Percentiles rank a stretch among this genome's conserved stretches.
Evolutionary conservation across 2,329 filamentous ascomycete species (phyloP).

Genomic region (Mollisia scopiformis): DNA sequence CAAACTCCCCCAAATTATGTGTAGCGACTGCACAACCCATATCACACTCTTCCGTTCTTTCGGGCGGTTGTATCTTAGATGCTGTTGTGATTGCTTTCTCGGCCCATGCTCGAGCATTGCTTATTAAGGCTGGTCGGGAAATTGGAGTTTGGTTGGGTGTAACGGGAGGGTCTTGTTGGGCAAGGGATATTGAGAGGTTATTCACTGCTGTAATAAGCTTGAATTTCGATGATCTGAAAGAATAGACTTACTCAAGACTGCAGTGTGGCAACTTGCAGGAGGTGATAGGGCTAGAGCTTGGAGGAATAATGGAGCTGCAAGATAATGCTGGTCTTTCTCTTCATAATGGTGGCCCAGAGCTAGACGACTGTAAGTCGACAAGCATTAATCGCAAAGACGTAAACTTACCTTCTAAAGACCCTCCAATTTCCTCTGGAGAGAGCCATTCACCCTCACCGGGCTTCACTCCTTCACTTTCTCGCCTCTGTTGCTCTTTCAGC

Average conservation of each 20-base stretch:
- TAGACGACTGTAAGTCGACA: conserved; percentile 39
- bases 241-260: conserved; percentile 67
- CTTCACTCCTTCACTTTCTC: conserved; percentile 64
- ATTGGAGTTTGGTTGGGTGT: conserved; percentile 42
- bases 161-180: conserved; percentile 48
- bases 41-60: conserved; percentile 79
- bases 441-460: conserved; percentile 74
- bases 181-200: conserved; percentile 75
- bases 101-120: conserved; percentile 78
- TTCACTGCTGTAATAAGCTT: conserved; percentile 60
- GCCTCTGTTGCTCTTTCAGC: conserved; percentile 68
- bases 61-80: conserved; percentile 64
- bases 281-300: conserved; percentile 76
- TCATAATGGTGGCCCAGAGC: conserved; percentile 80
- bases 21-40: conserved; percentile 79
- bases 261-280: conserved; percentile 71
- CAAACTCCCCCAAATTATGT: conserved; percentile 86
- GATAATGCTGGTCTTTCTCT: conserved; percentile 72
- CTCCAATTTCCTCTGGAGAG: conserved; percentile 72
- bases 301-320: conserved; percentile 84
- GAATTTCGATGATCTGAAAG: not conserved
- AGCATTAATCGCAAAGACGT: not conserved
- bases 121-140: conserved; percentile 64
- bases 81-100: conserved; percentile 73
- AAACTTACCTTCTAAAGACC: conserved; percentile 64